Base-by-base conservation (phyloP, 1,284 basidiomycete genomes). In the Cutaneotrichosporon cavernicola region DNA sequence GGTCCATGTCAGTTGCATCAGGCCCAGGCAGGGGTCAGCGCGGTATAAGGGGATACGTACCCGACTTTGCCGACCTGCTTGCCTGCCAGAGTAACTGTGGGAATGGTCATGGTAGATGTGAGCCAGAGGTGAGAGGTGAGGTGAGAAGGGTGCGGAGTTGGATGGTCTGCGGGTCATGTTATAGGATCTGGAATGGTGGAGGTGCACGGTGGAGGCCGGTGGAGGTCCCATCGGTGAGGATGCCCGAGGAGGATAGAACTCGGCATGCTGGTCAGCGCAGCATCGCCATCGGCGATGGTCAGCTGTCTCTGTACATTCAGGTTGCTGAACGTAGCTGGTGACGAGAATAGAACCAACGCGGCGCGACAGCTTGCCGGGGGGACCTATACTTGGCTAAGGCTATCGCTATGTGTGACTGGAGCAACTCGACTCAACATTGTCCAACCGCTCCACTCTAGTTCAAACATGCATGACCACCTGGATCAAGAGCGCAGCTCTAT, bases 1-100 rank as follows among this genome's bases (percentile, higher is more conserved):
- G 47, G 67, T 82, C 73, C 72, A 85, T 70, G 84, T 86, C 79
- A 86, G 83, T 75, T 83, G 78, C 86, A 87, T 86, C 58, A 86
- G 75, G 2, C 85, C 85, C 78, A 73, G 69, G 43, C 68, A 68
- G 50, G 43, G 0, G 58, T 62, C 21, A 62, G 50, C 22, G 8
- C 11, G 18, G 1, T 36, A 8, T 22, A 16, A n/a, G 31, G 43
- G 5, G 16, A 30, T 40, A 67, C 74, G 30, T 53, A 74, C 64
- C 76, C 76, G 21, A 78, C 69, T 18, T 68, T 70, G 49, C 75
- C 74, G 58, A 76, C 75, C 13, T 66, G 38, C 53, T 74, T 70
- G 55, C 70, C 73, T 8, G 73, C 76, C 36, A 78, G 73, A 11
- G 62, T 64, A 30, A 72, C 62, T 14, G 70, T 70, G 30, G 73